A percentile compares a stretch with the other conserved stretches of the same genome.
Conservation (phyloP, 371 early-diverging fungal genomes). For the Apophysomyces variabilis region DNA sequence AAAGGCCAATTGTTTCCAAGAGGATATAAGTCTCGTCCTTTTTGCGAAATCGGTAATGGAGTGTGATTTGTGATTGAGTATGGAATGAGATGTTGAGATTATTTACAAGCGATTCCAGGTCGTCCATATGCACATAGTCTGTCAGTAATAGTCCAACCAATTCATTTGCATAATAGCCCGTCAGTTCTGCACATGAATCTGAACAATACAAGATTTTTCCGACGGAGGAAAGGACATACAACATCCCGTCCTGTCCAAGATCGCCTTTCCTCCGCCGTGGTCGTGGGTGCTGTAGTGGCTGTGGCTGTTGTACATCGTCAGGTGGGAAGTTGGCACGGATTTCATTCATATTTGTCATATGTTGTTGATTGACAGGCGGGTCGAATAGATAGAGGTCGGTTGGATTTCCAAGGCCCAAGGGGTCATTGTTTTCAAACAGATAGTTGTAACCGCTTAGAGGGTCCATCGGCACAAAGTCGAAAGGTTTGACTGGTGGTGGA, state of each 20-base stretch:
- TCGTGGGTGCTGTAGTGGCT: neutral
- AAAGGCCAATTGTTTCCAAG: slow-evolving; percentile 57
- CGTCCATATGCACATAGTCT: slow-evolving; percentile 60
- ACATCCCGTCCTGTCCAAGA: neutral
- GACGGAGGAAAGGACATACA: slow-evolving; percentile 63
- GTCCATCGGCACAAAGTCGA: slow-evolving; percentile 9
- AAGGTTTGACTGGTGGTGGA: neutral
- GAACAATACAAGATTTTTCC: slow-evolving; percentile 64
- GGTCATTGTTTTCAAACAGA: neutral
- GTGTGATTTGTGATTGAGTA: slow-evolving; percentile 42
- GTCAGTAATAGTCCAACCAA: slow-evolving; percentile 55
- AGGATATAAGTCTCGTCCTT: slow-evolving; percentile 54
- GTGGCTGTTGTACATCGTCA: neutral
- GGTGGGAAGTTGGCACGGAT: slow-evolving; percentile 1
- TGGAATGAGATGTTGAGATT: slow-evolving; percentile 48
- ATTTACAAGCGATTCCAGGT: slow-evolving; percentile 27
- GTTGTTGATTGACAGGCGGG: slow-evolving; percentile 9
- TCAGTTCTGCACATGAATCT: slow-evolving; percentile 54
- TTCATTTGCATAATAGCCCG: slow-evolving; percentile 67
- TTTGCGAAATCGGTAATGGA: slow-evolving; percentile 55
- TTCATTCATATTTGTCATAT: slow-evolving; percentile 3
- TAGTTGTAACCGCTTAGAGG: neutral
- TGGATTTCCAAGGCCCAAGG: neutral
- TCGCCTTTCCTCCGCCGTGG: neutral
- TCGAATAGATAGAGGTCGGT: neutral